Evolutionary conservation across 2,329 filamentous ascomycete species (phyloP).

Genomic region (Aspergillus pseudoviridinutans): DNA sequence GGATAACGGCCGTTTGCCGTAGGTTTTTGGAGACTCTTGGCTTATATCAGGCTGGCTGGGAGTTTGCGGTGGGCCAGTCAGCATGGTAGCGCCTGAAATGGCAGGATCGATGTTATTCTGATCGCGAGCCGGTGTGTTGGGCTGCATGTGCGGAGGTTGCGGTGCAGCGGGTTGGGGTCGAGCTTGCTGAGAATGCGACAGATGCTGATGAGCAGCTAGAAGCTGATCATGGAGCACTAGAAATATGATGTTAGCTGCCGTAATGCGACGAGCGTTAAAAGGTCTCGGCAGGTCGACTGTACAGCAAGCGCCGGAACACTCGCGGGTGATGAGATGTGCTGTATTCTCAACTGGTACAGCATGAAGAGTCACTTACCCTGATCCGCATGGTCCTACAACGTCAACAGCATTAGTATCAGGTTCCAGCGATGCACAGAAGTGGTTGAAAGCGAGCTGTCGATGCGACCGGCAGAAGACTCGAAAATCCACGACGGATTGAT

Average conservation of each 20-base stretch:
- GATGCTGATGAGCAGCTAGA: conserved; percentile 47
- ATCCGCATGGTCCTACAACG: conserved; percentile 40
- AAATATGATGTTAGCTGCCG: conserved; percentile 10
- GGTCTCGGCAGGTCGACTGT: background rate
- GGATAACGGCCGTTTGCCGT: conserved; percentile 78
- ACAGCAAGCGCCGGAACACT: background rate
- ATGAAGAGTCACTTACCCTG: conserved; percentile 39
- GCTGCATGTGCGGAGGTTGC: conserved; percentile 38
- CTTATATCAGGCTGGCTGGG: conserved; percentile 25
- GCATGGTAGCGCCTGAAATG: conserved; percentile 50
- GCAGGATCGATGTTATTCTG: conserved; percentile 57
- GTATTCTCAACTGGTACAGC: background rate
- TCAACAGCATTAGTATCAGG: conserved; percentile 5
- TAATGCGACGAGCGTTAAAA: background rate
- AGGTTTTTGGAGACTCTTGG: conserved; percentile 63
- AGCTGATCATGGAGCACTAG: conserved; percentile 62
- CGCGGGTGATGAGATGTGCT: background rate
- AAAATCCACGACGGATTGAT: background rate
- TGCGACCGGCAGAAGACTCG: conserved; percentile 9
- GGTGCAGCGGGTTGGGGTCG: conserved; percentile 41
- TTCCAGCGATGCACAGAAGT: background rate
- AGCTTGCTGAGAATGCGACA: conserved; percentile 41
- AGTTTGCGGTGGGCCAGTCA: conserved; percentile 38
- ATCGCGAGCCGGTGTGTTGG: conserved; percentile 41
- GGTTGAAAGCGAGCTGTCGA: background rate